Evolutionary conservation across 345 rosid species (phyloP), one percentile per base, ranked within the genome.

Genomic region (Eucalyptus pumila): DNA sequence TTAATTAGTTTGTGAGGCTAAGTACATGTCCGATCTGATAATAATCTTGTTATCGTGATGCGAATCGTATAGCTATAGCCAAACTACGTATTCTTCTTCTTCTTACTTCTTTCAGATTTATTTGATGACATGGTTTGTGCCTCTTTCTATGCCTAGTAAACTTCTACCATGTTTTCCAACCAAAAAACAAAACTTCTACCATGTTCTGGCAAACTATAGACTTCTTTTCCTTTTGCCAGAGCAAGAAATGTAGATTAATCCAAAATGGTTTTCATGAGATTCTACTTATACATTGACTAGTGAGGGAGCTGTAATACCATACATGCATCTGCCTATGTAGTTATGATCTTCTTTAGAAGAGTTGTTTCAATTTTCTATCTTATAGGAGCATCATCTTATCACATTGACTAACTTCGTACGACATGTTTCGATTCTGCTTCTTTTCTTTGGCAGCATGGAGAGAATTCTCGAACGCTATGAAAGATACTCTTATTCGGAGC

Each of bases 401-500:
- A 40, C 24, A 40, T 44, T 2, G 26, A 40, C 27, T 76, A 40
- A 76, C 45, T 72, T 37, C 8, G 15, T 40, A 76, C 3, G 8
- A 23, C 83, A 40, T 40, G 13, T 37, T 89, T 69, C 4, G 37
- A 23, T 72, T n/a, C 26, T 42, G 51, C 85, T 69, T 85, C 87
- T 32, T 34, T 26, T 45, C 50, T 56, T 85, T 88, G 51, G 65
- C 95, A 96, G 96, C 92, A 96, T 95, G 97, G 97, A 96, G 90
- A 95, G 92, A 91, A 95, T 96, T 58, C 95, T 95, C 24, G 97
- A 96, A 89, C 95, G 97, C 83, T 95, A 96, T 85, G 98, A 96
- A 90, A 93, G 98, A 89, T 94, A 93, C 90, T 92, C 94, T 30
- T 94, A 90, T 67, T 93, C 96, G 19, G 97, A 96, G 91, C 94